phyloP scores from a whole-genome alignment of 371 early-diverging fungal genomes.

The Vairimorpha apis region DNA sequence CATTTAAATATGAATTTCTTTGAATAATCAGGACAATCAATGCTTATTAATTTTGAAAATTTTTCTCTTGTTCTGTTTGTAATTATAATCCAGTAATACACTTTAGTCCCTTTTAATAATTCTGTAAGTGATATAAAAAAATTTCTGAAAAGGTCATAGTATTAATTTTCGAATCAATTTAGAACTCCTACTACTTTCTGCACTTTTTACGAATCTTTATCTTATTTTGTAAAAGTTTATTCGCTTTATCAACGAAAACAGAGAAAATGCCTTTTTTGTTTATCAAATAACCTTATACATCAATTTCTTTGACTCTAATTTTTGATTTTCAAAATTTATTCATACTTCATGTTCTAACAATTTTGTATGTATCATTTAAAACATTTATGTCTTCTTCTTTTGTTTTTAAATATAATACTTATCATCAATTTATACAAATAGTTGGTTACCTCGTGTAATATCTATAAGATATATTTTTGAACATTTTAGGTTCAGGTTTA shows the following conservation, averaged over 20 bases:
- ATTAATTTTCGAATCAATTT: too few species aligned
- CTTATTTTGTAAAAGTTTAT: too few species aligned
- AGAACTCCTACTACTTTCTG: too few species aligned
- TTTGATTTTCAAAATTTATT: constrained; percentile 23
- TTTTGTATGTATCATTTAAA: constrained; percentile 14
- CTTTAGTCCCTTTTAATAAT: too few species aligned
- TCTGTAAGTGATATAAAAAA: background rate
- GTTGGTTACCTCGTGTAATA: too few species aligned
- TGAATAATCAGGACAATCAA: constrained; percentile 27
- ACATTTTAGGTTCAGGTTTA: too few species aligned
- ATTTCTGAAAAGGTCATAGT: background rate
- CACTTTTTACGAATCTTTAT: too few species aligned
- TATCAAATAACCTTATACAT: too few species aligned
- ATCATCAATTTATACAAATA: constrained; percentile 17
- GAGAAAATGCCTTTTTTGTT: too few species aligned
- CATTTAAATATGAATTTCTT: constrained; percentile 35
- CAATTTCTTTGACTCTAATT: too few species aligned
- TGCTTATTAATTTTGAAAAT: background rate
- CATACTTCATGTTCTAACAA: constrained; percentile 4
- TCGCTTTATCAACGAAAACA: too few species aligned
- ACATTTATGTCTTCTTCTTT: constrained; percentile 27
- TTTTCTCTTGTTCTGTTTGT: background rate
- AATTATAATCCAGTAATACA: background rate
- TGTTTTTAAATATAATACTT: constrained; percentile 26
- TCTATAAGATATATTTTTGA: too few species aligned